phyloP scores from a whole-genome alignment of 768 basidiomycete species.

The Albatrellus ellisii region DNA sequence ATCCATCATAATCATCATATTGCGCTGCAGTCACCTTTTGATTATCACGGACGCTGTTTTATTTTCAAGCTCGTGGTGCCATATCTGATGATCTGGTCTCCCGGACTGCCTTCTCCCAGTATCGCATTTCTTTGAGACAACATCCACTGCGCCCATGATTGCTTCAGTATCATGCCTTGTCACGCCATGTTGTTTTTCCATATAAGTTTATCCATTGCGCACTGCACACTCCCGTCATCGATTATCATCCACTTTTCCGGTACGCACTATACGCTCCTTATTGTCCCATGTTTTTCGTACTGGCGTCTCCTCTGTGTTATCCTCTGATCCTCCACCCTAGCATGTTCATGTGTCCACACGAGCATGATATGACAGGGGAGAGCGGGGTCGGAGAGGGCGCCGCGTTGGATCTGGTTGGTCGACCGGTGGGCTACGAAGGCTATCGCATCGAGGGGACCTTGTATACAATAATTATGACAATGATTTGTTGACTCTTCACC shows the following conservation, averaged over 20 bases:
- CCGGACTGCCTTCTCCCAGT: conserved; percentile 7
- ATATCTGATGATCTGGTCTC: conserved; percentile 5
- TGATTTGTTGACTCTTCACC: no score
- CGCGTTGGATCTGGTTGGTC: conserved; percentile 26
- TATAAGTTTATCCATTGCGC: no score
- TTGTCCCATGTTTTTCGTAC: conserved; percentile 2
- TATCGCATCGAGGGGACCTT: conserved; percentile 3
- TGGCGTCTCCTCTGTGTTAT: conserved; percentile 28
- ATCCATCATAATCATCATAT: conserved; percentile 1
- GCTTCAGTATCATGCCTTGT: conserved; percentile 8
- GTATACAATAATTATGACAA: background rate
- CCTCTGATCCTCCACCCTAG: conserved; percentile 55
- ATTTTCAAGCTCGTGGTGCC: conserved; percentile 32
- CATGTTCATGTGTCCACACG: conserved; percentile 17
- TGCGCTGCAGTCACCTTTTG: conserved; percentile 16
- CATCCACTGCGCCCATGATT: conserved; percentile 19
- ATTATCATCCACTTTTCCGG: conserved; percentile 1
- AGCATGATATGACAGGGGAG: conserved; percentile 34
- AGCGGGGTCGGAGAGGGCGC: conserved; percentile 62
- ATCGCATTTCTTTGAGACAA: conserved; percentile 10
- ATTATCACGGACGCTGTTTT: conserved; percentile 66
- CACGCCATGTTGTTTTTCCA: no score
- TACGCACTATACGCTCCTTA: background rate
- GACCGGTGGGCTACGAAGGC: conserved; percentile 6
- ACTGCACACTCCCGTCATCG: conserved; percentile 4